Conservation (phyloP, 23 red algal genomes). For the Gracilaria domingensis region DNA sequence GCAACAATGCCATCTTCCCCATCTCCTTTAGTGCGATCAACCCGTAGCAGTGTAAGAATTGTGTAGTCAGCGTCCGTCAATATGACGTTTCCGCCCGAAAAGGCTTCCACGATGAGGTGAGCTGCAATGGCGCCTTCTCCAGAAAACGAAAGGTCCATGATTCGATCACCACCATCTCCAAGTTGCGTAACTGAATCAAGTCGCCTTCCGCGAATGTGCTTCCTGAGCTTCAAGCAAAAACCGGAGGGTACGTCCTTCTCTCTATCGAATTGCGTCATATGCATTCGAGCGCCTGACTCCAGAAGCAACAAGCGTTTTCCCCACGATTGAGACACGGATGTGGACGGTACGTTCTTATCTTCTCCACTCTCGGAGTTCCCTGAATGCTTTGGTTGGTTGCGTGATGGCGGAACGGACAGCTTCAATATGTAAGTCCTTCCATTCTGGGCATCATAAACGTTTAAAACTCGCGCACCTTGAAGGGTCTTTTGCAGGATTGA, state of each 20-base stretch:
- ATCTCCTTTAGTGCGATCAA: constrained; percentile 42
- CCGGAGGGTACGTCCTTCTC: constrained; percentile 90
- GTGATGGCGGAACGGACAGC: constrained; percentile 82
- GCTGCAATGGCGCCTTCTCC: constrained; percentile 50
- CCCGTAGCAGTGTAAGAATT: constrained; percentile 83
- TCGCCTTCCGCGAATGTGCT: constrained; percentile 91
- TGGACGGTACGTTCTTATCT: neutral
- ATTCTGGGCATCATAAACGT: constrained; percentile 90
- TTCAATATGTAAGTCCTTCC: constrained; percentile 92
- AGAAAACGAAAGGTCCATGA: constrained; percentile 85
- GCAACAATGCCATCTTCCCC: constrained; percentile 46
- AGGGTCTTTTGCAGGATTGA: constrained; percentile 60
- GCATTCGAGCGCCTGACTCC: constrained; percentile 90
- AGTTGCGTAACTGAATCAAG: constrained; percentile 78
- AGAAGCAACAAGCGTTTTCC: constrained; percentile 82
- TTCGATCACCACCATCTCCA: constrained; percentile 83
- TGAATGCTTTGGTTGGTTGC: neutral
- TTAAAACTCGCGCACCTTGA: constrained; percentile 81
- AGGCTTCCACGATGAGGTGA: constrained; percentile 90
- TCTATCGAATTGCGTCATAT: constrained; percentile 85
- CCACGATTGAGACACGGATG: constrained; percentile 60
- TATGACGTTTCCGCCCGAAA: constrained; percentile 94
- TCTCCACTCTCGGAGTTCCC: neutral
- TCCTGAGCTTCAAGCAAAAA: constrained; percentile 96
- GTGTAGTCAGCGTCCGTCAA: constrained; percentile 88